Evolutionary conservation across 805 yeast genomes (phyloP).

Genomic region (Spencermartinsiella europaea): DNA sequence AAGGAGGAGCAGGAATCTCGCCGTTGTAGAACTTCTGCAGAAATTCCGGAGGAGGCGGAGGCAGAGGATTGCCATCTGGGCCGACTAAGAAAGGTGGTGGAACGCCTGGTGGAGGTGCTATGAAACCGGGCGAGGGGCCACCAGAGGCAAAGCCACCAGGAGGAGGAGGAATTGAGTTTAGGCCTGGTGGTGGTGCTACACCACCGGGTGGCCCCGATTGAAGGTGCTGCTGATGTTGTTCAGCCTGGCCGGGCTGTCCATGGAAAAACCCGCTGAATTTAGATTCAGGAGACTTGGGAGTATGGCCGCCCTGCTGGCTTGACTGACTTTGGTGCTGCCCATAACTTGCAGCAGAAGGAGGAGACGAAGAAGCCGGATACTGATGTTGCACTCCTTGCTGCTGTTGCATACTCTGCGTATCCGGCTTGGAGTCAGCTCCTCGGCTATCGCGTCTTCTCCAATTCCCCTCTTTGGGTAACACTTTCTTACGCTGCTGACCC

Average conservation of each 20-base stretch:
- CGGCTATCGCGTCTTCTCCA: not conserved
- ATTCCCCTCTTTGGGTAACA: not conserved
- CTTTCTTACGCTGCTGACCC: not conserved
- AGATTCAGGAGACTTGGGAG: not conserved
- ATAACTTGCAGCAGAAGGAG: too few relatives aligned
- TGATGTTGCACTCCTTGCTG: not conserved
- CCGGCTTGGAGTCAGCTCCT: not conserved
- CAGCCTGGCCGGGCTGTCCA: not conserved
- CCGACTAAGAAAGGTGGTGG: not conserved
- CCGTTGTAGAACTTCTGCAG: constrained; percentile 8
- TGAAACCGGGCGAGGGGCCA: not conserved
- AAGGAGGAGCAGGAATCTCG: constrained; percentile 6
- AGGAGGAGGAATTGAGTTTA: too few relatives aligned
- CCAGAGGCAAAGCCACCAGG: not conserved
- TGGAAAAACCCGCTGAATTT: not conserved
- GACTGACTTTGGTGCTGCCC: not conserved
- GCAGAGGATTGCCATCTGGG: not conserved
- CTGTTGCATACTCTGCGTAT: not conserved
- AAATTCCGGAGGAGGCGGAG: constrained; percentile 6
- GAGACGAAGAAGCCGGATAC: too few relatives aligned
- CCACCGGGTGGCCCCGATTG: not conserved
- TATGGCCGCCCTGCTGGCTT: not conserved
- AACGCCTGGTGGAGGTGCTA: not conserved
- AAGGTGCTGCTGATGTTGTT: not conserved
- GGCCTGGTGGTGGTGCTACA: not conserved